Base-by-base conservation (phyloP, 1,284 basidiomycete genomes). In the Moesziomyces globuligerus region DNA sequence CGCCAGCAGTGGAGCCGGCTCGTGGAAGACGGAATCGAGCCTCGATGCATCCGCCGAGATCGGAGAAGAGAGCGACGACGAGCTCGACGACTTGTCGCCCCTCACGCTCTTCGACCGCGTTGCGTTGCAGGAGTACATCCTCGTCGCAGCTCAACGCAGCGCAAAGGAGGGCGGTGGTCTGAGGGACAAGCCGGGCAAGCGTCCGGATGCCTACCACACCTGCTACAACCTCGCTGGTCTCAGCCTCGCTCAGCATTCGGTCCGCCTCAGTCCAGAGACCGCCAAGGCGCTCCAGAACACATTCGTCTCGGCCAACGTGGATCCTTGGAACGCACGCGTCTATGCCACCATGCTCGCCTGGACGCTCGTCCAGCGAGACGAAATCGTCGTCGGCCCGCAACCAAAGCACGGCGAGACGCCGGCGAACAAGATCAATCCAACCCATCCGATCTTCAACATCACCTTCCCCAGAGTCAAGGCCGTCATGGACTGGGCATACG, bases 181-280 rank as follows among this genome's bases (percentile, higher is more conserved):
- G 49, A 86, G 93, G 11, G 95, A 98, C 82, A 98, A 98, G 81
- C 96, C 95, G 10, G 91, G 91, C 42, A 97, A 96, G 90, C 91
- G 82, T 39, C 69, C 80, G 2, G 81, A 82, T 42, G 78, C 78
- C 15, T 82, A 82, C 52, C 81, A 82, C 46, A 82, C 80, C n/a
- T 79, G 75, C 61, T 81, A 82, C 76, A 82, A 82, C 48, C 70
- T 82, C 7, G 64, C 68, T 15, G 81, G 80, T 4, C 56, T 82
- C 21, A 71, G 74, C 20, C 58, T 80, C 9, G 57, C 72, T 3
- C 78, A 81, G 55, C 78, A 81, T 48, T 64, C 62, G 7, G 51
- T 80, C 15, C 50, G 56, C 18, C 53, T 59, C n/a, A 73, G 74
- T 42, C 46, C 56, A 11, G 64, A 61, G 15, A 68, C 59, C 18